Evolutionary conservation across 2,329 filamentous ascomycete genomes (phyloP).

Genomic region (Trichoderma sp.): DNA sequence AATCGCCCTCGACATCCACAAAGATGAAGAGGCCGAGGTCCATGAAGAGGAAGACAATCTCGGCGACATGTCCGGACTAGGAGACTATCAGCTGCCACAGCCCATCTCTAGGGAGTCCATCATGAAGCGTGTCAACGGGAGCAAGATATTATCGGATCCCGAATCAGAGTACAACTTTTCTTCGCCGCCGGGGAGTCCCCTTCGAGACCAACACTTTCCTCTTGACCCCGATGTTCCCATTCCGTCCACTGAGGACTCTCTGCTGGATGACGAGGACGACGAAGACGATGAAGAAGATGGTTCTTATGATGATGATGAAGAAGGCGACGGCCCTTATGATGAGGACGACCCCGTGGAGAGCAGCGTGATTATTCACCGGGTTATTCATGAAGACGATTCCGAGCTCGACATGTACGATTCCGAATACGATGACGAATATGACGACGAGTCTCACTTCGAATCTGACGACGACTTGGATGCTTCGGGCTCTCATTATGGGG

Average conservation of each 20-base stretch:
- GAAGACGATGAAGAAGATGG: conserved; percentile 40
- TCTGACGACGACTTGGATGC: conserved; percentile 49
- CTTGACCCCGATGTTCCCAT: conserved; percentile 89
- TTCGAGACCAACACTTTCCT: conserved; percentile 56
- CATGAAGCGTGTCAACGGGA: conserved; percentile 78
- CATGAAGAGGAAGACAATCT: conserved; percentile 54
- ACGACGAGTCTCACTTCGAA: conserved; percentile 44
- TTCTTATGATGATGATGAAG: conserved; percentile 45
- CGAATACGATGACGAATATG: conserved; percentile 58
- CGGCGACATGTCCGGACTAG: conserved; percentile 60
- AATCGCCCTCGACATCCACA: conserved; percentile 50
- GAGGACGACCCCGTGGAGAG: conserved; percentile 47
- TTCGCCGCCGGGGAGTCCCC: conserved; percentile 60
- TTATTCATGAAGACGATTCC: conserved; percentile 64
- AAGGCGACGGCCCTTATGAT: conserved; percentile 51
- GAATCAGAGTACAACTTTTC: conserved; percentile 66
- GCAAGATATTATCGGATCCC: conserved; percentile 50
- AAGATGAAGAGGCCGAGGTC: conserved; percentile 59
- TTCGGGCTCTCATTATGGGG: conserved; percentile 54
- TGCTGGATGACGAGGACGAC: conserved; percentile 53
- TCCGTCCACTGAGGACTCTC: conserved; percentile 76
- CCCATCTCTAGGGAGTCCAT: conserved; percentile 94
- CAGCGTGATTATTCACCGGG: conserved; percentile 68
- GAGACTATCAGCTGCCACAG: conserved; percentile 67
- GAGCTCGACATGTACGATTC: conserved; percentile 65